phyloP scores from a whole-genome alignment of 305 asterid species.

The Fraxinus baroniana region DNA sequence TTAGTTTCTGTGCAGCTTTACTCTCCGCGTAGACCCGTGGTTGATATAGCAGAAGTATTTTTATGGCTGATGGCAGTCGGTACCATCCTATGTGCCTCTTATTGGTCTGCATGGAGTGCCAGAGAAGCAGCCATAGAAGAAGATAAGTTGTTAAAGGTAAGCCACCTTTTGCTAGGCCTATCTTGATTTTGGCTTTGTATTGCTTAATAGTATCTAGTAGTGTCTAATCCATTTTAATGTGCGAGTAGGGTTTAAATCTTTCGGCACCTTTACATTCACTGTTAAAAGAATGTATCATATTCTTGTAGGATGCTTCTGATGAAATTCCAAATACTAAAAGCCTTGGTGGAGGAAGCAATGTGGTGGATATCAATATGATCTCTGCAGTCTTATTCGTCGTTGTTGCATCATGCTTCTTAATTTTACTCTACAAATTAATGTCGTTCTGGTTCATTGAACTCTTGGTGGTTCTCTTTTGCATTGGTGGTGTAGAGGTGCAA shows the following conservation, averaged over 20 bases:
- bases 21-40: constrained; percentile 82
- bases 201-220: not conserved
- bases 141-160: constrained; percentile 75
- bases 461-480: constrained; percentile 81
- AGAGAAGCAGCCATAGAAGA: constrained; percentile 79
- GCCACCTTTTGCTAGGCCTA: constrained; percentile 10
- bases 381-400: constrained; percentile 76
- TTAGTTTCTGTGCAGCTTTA: constrained; percentile 85
- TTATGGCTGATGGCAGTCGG: constrained; percentile 96
- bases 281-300: constrained; percentile 12
- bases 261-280: constrained; percentile 16
- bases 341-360: constrained; percentile 51
- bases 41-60: constrained; percentile 92
- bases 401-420: constrained; percentile 84
- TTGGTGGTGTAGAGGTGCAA: constrained; percentile 89
- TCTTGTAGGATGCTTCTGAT: constrained; percentile 63
- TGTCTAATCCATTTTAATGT: not conserved
- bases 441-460: constrained; percentile 81
- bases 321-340: constrained; percentile 48
- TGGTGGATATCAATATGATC: constrained; percentile 71
- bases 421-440: constrained; percentile 79
- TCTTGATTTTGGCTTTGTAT: constrained; percentile 9
- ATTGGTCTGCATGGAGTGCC: constrained; percentile 97
- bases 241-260: constrained; percentile 11
- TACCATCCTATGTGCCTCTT: constrained; percentile 85